These are phyloP conservation scores for Fusarium armeniacum DNA, from an alignment of 2,329 filamentous ascomycete species.

Conservation along the genomic window DNA sequence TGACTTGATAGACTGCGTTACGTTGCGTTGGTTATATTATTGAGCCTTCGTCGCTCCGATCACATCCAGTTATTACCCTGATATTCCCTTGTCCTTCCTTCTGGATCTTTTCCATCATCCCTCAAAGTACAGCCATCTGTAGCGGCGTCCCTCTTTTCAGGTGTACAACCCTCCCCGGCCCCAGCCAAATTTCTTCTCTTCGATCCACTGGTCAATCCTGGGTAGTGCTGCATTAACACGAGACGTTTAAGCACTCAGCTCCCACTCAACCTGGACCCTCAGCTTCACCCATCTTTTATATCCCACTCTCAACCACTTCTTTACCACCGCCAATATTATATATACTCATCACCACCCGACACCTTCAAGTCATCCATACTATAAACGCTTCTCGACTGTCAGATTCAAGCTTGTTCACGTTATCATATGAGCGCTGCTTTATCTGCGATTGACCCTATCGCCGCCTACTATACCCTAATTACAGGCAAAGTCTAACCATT, in stretches of 20 bases:
- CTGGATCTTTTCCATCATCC: conserved; percentile 23
- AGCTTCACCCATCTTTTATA: conserved; percentile 22
- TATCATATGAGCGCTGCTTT: conserved; percentile 14
- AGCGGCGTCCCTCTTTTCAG: conserved; percentile 12
- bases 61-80: conserved; percentile 14
- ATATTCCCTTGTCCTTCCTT: conserved; percentile 22
- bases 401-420: conserved; percentile 4
- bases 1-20: conserved; percentile 5
- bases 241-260: conserved; percentile 41
- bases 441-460: conserved; percentile 13
- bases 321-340: conserved; percentile 14
- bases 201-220: conserved; percentile 42
- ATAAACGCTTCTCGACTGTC: conserved; percentile 12
- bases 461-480: conserved; percentile 33
- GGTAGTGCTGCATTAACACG: conserved; percentile 37
- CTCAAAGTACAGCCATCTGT: conserved; percentile 11
- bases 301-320: conserved; percentile 15
- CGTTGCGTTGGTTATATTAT: conserved; percentile 17
- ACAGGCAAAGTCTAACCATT: conserved; percentile 10
- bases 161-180: conserved; percentile 23
- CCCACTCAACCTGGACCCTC: conserved; percentile 25
- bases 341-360: conserved; percentile 13
- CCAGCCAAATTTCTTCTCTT: conserved; percentile 36
- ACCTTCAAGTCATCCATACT: conserved; percentile 6
- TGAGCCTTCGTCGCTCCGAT: conserved; percentile 10